Conservation (phyloP, 371 early-diverging fungal species). For the Mortierella sp. region DNA sequence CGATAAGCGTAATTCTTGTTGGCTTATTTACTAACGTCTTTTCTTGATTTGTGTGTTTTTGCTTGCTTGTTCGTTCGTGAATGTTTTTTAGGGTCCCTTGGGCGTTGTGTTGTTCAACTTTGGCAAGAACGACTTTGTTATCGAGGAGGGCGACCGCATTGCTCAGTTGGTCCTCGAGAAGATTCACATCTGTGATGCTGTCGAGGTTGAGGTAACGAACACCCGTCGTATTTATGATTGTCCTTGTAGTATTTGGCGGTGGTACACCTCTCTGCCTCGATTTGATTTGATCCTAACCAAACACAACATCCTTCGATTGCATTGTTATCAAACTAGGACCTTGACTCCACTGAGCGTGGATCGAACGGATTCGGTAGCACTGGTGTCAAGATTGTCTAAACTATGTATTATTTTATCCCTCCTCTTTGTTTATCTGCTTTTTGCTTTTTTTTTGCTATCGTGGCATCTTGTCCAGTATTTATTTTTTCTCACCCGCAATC, state of each 20-base stretch:
- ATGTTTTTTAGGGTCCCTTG: slow-evolving; percentile 64
- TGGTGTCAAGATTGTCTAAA: slow-evolving; percentile 65
- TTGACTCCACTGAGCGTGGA: slow-evolving; percentile 89
- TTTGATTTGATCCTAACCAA: no score
- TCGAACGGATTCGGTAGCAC: slow-evolving; percentile 95
- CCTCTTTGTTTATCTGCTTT: not conserved
- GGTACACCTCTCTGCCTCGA: no score
- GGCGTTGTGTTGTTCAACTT: slow-evolving; percentile 95
- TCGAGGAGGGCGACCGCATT: slow-evolving; percentile 94
- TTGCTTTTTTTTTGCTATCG: not conserved
- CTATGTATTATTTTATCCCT: not conserved
- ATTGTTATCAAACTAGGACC: slow-evolving; percentile 54
- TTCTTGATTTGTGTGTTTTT: not conserved
- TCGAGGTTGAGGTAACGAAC: slow-evolving; percentile 76
- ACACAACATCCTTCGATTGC: not conserved
- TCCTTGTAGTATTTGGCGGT: no score
- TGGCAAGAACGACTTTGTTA: slow-evolving; percentile 79
- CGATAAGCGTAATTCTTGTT: not conserved
- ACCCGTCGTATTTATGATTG: not conserved
- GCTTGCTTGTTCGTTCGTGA: not conserved
- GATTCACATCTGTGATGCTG: slow-evolving; percentile 85
- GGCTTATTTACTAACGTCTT: not conserved
- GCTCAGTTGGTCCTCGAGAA: slow-evolving; percentile 97
- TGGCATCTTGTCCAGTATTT: not conserved
- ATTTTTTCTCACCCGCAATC: no score